A percentile compares a stretch with the other conserved stretches of the same genome.
Conservation (phyloP, 208 protist genomes). For the Jaenimonas drosophilae region DNA sequence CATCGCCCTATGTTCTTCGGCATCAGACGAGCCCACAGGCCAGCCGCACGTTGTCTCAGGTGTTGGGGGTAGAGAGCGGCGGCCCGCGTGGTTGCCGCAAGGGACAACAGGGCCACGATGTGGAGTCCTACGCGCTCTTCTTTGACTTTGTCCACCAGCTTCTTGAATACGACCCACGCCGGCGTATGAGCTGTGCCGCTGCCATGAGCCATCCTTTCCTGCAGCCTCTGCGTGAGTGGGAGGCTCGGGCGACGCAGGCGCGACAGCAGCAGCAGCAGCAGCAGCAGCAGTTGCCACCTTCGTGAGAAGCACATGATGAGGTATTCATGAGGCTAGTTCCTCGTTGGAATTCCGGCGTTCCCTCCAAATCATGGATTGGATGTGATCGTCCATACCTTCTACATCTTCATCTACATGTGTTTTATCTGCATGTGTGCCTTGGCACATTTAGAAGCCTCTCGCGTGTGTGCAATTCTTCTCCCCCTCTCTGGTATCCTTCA, state of each 20-base stretch:
- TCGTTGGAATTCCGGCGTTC: too few relatives aligned
- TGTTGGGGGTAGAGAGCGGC: conserved; percentile 58
- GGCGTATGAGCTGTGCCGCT: conserved; percentile 56
- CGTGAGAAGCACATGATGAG: too few relatives aligned
- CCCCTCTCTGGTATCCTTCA: too few relatives aligned
- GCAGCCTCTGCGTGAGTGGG: conserved; percentile 19
- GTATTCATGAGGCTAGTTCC: too few relatives aligned
- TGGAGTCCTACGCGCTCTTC: conserved; percentile 51
- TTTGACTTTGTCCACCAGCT: conserved; percentile 66
- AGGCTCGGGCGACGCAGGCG: conserved; percentile 4
- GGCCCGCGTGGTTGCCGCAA: conserved; percentile 71
- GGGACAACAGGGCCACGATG: conserved; percentile 66
- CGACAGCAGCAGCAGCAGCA: conserved; percentile 9
- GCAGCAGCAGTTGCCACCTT: conserved; percentile 16
- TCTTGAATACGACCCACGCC: conserved; percentile 63
- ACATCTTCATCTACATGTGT: too few relatives aligned
- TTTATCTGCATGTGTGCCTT: too few relatives aligned
- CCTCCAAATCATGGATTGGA: too few relatives aligned
- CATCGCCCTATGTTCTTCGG: conserved; percentile 9
- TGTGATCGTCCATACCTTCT: too few relatives aligned
- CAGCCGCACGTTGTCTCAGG: conserved; percentile 24
- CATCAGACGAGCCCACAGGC: conserved; percentile 2
- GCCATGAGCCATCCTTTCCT: conserved; percentile 78
- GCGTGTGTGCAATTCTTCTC: too few relatives aligned
- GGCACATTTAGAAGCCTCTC: too few relatives aligned